These are phyloP conservation scores for Thuja plicata DNA, from an alignment of 83 land plant genomes.

Conservation along the genomic window DNA sequence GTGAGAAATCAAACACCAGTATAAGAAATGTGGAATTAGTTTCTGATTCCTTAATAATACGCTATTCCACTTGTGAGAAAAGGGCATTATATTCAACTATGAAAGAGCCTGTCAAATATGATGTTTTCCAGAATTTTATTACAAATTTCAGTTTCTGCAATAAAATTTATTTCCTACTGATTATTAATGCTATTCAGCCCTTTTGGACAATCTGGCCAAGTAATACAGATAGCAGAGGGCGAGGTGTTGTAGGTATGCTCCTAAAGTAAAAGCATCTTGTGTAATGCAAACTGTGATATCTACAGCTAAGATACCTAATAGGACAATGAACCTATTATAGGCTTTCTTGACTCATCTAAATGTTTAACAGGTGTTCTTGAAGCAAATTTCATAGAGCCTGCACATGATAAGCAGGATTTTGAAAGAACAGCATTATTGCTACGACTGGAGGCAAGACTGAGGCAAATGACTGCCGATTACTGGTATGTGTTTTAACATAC, in stretches of 20 bases:
- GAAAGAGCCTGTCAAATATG: background rate
- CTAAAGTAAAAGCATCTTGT: background rate
- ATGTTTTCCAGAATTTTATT: background rate
- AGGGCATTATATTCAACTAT: background rate
- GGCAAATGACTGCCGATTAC: conserved; percentile 59
- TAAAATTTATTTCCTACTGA: background rate
- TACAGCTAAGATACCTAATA: background rate
- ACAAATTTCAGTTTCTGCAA: background rate
- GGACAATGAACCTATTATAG: background rate
- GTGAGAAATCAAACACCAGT: background rate
- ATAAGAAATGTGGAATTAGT: background rate
- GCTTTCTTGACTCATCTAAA: background rate
- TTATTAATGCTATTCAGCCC: conserved; percentile 47
- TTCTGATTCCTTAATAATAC: background rate
- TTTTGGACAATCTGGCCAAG: conserved; percentile 78
- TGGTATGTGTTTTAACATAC: conserved; percentile 34
- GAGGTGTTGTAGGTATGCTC: conserved; percentile 54
- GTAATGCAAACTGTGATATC: background rate
- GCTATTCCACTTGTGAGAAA: background rate
- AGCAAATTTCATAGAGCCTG: conserved; percentile 79
- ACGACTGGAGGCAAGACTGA: conserved; percentile 58
- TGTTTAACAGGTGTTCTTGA: conserved; percentile 62
- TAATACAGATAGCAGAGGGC: conserved; percentile 40
- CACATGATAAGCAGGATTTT: conserved; percentile 87
- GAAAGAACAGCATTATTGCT: conserved; percentile 62